Evolutionary conservation across 306 rosid genomes (phyloP).

Genomic region (Ziziphus jujuba): DNA sequence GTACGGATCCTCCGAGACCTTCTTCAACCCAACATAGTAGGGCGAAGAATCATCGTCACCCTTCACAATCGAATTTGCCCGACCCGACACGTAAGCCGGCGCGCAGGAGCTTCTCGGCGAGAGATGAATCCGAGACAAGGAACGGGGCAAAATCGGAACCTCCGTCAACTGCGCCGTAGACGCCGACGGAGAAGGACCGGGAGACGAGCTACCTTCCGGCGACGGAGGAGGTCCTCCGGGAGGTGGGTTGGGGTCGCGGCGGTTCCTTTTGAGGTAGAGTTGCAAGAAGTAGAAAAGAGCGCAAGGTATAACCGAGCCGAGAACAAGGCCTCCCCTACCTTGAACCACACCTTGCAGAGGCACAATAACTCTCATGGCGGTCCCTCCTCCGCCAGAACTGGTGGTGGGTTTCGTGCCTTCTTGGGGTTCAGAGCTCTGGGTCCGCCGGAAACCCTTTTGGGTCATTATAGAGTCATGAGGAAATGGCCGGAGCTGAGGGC

Average conservation of each 20-base stretch:
- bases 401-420: conserved; percentile 20
- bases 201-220: conserved; percentile 21
- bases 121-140: conserved; percentile 52
- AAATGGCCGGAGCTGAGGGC: not conserved
- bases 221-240: conserved; percentile 28
- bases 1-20: conserved; percentile 56
- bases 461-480: conserved; percentile 43
- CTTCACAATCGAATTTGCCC: conserved; percentile 43
- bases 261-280: conserved; percentile 61
- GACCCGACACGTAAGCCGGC: conserved; percentile 51
- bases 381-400: conserved; percentile 35
- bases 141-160: conserved; percentile 41
- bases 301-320: conserved; percentile 89
- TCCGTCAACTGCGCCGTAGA: conserved; percentile 28
- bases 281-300: conserved; percentile 87
- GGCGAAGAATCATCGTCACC: conserved; percentile 54
- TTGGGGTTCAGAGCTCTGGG: conserved; percentile 12
- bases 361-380: conserved; percentile 86
- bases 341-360: conserved; percentile 91
- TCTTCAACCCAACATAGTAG: conserved; percentile 46
- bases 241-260: conserved; percentile 29
- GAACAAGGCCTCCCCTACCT: conserved; percentile 82
- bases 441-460: conserved; percentile 18
- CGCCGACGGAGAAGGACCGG: conserved; percentile 19
- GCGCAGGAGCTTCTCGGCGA: conserved; percentile 46